Conservation (phyloP, 306 rosid species). For the Citrullus mucosospermus region DNA sequence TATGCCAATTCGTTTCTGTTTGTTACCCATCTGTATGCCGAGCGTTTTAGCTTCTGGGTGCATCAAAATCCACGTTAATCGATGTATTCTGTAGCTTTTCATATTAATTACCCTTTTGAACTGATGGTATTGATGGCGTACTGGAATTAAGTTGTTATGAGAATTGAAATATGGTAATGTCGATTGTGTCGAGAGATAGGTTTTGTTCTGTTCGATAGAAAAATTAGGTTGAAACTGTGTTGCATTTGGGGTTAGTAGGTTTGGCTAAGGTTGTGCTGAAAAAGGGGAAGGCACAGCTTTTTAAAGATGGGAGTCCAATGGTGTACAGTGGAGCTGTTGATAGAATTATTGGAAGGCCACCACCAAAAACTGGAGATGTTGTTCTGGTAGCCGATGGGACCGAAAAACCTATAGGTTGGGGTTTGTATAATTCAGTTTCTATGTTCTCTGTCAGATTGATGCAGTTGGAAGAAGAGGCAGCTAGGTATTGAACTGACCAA, state of each 20-base stretch:
- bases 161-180: neutral
- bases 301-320: conserved; percentile 97
- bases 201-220: neutral
- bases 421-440: conserved; percentile 80
- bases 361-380: conserved; percentile 78
- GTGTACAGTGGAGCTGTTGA: conserved; percentile 94
- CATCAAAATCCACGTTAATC: neutral
- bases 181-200: neutral
- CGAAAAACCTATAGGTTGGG: conserved; percentile 84
- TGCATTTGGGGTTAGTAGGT: conserved; percentile 40
- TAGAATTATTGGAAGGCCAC: conserved; percentile 82
- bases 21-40: neutral
- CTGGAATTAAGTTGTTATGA: neutral
- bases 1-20: neutral
- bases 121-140: neutral
- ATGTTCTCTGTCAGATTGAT: conserved; percentile 88
- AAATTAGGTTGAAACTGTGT: neutral
- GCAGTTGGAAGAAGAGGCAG: conserved; percentile 81
- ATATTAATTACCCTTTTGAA: neutral
- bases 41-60: neutral
- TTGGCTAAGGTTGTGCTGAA: conserved; percentile 78
- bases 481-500: conserved; percentile 26
- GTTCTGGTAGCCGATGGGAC: conserved; percentile 83
- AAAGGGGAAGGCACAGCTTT: conserved; percentile 85
- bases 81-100: neutral